Base-by-base conservation (phyloP, 257 asterid species). In the Jaltomata sinuosa region DNA sequence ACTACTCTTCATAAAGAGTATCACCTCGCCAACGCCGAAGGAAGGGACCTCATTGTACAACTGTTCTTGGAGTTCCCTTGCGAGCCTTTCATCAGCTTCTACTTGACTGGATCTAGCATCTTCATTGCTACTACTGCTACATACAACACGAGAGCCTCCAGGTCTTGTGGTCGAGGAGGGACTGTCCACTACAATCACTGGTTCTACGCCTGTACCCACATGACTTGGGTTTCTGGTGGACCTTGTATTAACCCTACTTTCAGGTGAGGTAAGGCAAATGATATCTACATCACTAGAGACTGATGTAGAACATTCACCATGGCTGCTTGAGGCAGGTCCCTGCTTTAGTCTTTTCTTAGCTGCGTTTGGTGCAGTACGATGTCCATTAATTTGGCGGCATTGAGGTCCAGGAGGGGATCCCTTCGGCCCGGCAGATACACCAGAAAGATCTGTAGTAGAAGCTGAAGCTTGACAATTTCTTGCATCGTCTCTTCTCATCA, bases 31-130 rank as follows among this genome's bases (percentile, higher is more conserved):
- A 83, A 64, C 84, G 80, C 92, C 90, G n/a, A 87, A 61, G 83
- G 83, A 87, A 72, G 94, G 94, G 50, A 36, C 68, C 89, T 96
- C 99, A 85, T 85, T 93, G 84, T 94, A 96, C 79, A 94, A 82
- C 83, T 96, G 98, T 79, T 96, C 97, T 90, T 96, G 99, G 82
- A 96, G 98, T 83, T 96, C 98, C 83, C 91, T 95, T 84, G 99
- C 99, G 85, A 96, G 86, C 83, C 84, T 90, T 86, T 93, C 99
- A 88, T 94, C 99, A 21, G 97, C 96, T 91, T 94, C 99, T 85
- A 96, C 83, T 89, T 96, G 99, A 83, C 92, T 90, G 8, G 91
- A 90, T 90, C 89, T 92, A 86, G 87, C 91, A 78, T 83, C 90
- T 81, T 88, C 90, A 52, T 83, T 90, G 53, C 40, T 65, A 45